Evolutionary conservation across 1,284 basidiomycete species (phyloP), one percentile per base, ranked within the genome.

Genomic region (Rhodotorula sp.): DNA sequence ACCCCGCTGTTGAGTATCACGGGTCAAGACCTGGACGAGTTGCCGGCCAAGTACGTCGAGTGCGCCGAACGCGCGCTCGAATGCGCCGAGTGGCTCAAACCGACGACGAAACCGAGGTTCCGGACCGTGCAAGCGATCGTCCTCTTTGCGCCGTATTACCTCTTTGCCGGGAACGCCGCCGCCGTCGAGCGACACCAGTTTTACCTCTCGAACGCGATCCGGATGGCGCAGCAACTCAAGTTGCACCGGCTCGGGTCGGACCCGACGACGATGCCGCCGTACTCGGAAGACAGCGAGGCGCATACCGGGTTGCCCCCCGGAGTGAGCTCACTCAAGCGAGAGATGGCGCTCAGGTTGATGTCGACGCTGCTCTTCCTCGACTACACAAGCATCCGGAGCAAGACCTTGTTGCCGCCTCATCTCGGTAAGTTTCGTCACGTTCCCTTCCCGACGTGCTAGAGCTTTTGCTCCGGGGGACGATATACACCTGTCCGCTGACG

Each of bases 221-320:
- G 72, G 21, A 63, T 71, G 48, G 76, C 77, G 3, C 77, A 78
- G 51, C 56, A 71, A 12, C 43, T 78, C 31, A 74, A 74, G 1
- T 54, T 78, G 34, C 74, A 78, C 58, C 64, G 62, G 21, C 65
- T 78, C 10, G 76, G 76, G 2, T 51, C 61, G 10, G 59, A 76
- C 46, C 48, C 67, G 4, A 5, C 46, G 1, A 66, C 46, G 39
- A 78, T 78, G 77, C 77, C 77, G 1, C 67, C 69, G 5, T 21
- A 57, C 12, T 23, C 5, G 14, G 54, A 57, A 26, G 63, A 64
- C 5, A 54, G 57, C 54, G 72, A 73, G 16, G 73, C 75, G 51
- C 72, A 76, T 29, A 69, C 76, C 7, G 76, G 76, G 0, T 60
- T 77, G 4, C 77, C 77, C 29, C 76, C 77, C 0, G 77, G 77